Base-by-base conservation (phyloP, 1,284 basidiomycete genomes). In the Pterulicium gracile region DNA sequence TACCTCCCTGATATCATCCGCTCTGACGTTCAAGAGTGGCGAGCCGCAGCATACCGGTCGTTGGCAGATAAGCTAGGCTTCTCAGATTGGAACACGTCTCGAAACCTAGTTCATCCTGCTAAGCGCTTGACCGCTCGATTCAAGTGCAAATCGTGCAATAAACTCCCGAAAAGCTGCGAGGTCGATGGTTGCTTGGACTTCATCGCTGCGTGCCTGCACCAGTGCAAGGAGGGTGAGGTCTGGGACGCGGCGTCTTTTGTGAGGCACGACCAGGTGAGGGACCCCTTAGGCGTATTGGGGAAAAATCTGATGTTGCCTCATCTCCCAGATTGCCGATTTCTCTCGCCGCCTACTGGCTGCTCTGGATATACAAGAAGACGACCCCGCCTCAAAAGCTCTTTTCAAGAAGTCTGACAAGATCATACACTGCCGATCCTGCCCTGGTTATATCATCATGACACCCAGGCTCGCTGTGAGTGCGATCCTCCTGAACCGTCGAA, bases 121-220 rank as follows among this genome's bases (percentile, higher is more conserved):
- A 69, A 79, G 35, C 66, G 78, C 42, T 48, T 78, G 12, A 77
- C 72, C 3, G 77, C 79, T 0, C 61, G 74, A 19, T 85, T 81
- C 58, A 56, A 61, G 20, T 86, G 83, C 55, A 68, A 56, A 47
- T 54, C 55, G 41, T 86, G 82, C 52, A 55, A 61, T 2, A 61
- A 61, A 4, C 57, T 69, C 2, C 56, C 61, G 13, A 54, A 49
- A 18, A 58, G 56, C 24, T 64, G 65, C 51, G 55, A 57, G 21
- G 61, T 62, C 34, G 64, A 68, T 36, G 62, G 57, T 19, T 72
- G 72, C 52, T 58, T 86, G 46, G 71, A 75, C 53, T 79, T 80
- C 50, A 59, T 56, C 10, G 72, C 65, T 1, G 78, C 69, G 4
- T 84, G 81, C 57, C 60, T 57, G 40, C 82, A 86, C 54, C 58